Base-by-base conservation (phyloP, 2,329 filamentous ascomycete species). In the Emmonsia crescens region DNA sequence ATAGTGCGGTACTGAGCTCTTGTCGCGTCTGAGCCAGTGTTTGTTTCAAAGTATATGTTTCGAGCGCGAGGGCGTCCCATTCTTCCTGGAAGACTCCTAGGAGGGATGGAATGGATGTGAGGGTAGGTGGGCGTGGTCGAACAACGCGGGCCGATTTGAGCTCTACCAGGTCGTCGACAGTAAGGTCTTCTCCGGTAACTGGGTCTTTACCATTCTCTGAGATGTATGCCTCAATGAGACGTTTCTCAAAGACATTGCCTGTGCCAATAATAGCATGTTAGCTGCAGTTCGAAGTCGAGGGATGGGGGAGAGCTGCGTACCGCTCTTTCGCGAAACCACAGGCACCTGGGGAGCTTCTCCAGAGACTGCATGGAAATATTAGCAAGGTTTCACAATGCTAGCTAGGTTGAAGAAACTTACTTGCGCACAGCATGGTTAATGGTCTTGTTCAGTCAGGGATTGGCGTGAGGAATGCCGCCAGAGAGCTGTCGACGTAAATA, bases 61-160 rank as follows among this genome's bases (percentile, higher is more conserved):
- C 94, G 42, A 97, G 80, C 14, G 93, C 90, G 52, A 96, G 79
- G 9, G 92, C 88, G 74, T 99, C 94, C 94, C 94, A 99, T 81
- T 99, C 94, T 75, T 96, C 96, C 75, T 99, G 94, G 75, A 99
- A 97, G 46, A 92, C 89, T 57, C 90, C 89, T 61, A 99, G 88
- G 61, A 99, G 84, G 21, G 94, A 91, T 27, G 94, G 94, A 72
- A 99, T 96, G 44, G 94, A 99, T 60, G 94, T 97, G 70, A 97
- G 85, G 40, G 91, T 92, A 38, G 94, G 93, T 62, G 94, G 92
- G 71, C 94, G 85, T 58, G 94, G 93, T 69, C 89, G 89, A 64
- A 96, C 90, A 68, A 91, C 83, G 77, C 88, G 87, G 68, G 89
- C 83, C 63, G 89, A 86, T 78, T 94, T 91, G 75, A 99, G 83